These are phyloP conservation scores for Backusella liffmaniae DNA, from an alignment of 192 early-diverging fungal species.

Conservation along the genomic window DNA sequence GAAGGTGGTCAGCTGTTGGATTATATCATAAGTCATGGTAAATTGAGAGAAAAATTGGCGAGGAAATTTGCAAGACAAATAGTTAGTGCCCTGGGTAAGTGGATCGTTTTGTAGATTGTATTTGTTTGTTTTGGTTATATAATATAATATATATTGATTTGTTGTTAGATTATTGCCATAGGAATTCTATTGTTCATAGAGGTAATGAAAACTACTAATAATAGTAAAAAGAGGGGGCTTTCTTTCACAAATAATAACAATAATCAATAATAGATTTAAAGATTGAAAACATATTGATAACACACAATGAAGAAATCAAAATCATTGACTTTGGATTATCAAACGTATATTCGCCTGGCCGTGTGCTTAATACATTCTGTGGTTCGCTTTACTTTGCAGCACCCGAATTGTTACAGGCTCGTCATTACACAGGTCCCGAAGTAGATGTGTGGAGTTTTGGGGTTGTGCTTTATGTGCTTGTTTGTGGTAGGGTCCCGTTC, in stretches of 20 bases:
- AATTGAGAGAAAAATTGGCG: constrained; percentile 78
- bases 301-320: constrained; percentile 65
- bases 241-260: not conserved
- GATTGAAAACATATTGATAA: constrained; percentile 83
- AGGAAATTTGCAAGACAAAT: constrained; percentile 73
- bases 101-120: not conserved
- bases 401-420: constrained; percentile 81
- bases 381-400: constrained; percentile 81
- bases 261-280: constrained; percentile 56
- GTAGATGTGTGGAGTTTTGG: constrained; percentile 89
- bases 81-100: constrained; percentile 58
- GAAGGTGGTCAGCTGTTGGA: constrained; percentile 81
- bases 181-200: constrained; percentile 28
- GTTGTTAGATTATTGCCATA: constrained; percentile 23
- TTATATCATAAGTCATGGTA: constrained; percentile 78
- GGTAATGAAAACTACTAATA: not conserved
- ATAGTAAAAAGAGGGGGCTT: not conserved
- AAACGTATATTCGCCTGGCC: constrained; percentile 59
- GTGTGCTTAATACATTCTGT: constrained; percentile 53
- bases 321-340: constrained; percentile 91
- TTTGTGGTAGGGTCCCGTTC: constrained; percentile 81
- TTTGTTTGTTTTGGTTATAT: not conserved
- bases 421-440: constrained; percentile 79
- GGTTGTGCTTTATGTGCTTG: constrained; percentile 80
- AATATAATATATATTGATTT: not conserved